Evolutionary conservation across 352 stramenopile genomes (phyloP).

Genomic region (Phytophthora macrochlamydospora): DNA sequence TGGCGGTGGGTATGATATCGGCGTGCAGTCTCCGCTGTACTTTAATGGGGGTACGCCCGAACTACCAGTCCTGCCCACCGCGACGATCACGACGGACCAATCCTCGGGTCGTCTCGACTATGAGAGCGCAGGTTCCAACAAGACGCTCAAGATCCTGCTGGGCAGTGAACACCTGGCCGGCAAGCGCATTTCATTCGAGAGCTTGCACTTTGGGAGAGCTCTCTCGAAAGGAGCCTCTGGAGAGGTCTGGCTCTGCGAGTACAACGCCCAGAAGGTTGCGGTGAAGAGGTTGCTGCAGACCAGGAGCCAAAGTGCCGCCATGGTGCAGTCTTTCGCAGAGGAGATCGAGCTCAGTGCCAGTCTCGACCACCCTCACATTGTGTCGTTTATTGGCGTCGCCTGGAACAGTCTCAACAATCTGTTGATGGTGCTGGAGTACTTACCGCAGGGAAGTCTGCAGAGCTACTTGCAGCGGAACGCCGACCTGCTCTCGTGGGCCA

Average conservation of each 20-base stretch:
- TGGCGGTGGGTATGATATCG: neutral
- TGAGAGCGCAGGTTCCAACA: conserved; percentile 30
- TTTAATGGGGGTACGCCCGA: conserved; percentile 11
- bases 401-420: conserved; percentile 42
- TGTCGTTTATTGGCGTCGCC: conserved; percentile 49
- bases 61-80: neutral
- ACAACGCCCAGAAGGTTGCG: conserved; percentile 43
- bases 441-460: conserved; percentile 16
- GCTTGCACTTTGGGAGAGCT: conserved; percentile 20
- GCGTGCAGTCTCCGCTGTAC: conserved; percentile 18
- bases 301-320: conserved; percentile 26
- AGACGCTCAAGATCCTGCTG: conserved; percentile 29
- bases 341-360: conserved; percentile 42
- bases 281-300: conserved; percentile 47
- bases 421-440: conserved; percentile 32
- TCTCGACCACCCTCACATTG: conserved; percentile 50
- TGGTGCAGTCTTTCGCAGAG: conserved; percentile 35
- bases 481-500: conserved; percentile 29
- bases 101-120: conserved; percentile 27
- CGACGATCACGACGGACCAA: conserved; percentile 10
- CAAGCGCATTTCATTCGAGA: conserved; percentile 27
- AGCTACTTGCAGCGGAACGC: conserved; percentile 17
- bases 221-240: conserved; percentile 37
- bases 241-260: conserved; percentile 58
- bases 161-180: conserved; percentile 17